phyloP scores from a whole-genome alignment of 768 basidiomycete species.

The Inosperma sp. region DNA sequence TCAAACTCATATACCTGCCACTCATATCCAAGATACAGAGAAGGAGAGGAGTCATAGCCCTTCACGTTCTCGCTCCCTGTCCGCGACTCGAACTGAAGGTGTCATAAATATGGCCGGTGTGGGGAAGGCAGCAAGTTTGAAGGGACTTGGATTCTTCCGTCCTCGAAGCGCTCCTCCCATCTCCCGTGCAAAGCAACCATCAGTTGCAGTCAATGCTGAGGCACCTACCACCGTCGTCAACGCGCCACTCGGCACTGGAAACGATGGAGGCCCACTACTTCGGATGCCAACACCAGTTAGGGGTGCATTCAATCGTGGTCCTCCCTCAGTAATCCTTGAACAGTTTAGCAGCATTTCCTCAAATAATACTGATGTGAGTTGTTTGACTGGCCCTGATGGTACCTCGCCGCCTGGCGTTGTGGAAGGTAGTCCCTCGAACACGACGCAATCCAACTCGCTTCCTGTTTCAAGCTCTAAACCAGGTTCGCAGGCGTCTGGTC shows the following conservation, averaged over 20 bases:
- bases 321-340: slow-evolving; percentile 26
- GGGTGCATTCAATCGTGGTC: slow-evolving; percentile 10
- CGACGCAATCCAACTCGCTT: background rate
- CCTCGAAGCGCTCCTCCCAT: slow-evolving; percentile 57
- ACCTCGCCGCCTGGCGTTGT: background rate
- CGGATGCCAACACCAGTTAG: slow-evolving; percentile 21
- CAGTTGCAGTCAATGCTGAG: no score
- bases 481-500: background rate
- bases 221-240: no score
- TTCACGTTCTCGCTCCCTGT: background rate
- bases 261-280: slow-evolving; percentile 11
- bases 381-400: background rate
- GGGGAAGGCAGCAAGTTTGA: slow-evolving; percentile 15
- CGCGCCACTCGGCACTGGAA: no score
- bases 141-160: slow-evolving; percentile 47
- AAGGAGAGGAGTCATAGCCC: background rate
- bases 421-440: background rate
- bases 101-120: background rate
- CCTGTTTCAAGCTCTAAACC: background rate
- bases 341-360: slow-evolving; percentile 27
- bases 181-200: slow-evolving; percentile 38
- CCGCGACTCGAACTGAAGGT: background rate
- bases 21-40: slow-evolving; percentile 12
- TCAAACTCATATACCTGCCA: slow-evolving; percentile 35
- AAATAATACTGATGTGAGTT: slow-evolving; percentile 12